These are phyloP conservation scores for Phlegmacium glaucopus DNA, from an alignment of 768 basidiomycete genomes.

Conservation along the genomic window DNA sequence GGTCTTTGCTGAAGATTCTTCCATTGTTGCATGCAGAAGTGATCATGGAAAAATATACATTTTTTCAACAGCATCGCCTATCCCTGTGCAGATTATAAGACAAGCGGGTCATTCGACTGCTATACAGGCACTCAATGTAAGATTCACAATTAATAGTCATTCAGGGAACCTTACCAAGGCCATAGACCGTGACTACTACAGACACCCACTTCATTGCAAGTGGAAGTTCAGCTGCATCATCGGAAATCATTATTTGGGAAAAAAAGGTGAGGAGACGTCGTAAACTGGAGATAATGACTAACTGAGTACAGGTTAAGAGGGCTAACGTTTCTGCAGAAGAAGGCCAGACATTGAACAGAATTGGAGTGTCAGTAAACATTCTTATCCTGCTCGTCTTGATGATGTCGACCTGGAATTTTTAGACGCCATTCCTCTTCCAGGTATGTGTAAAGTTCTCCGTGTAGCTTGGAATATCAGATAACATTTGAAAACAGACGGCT, in stretches of 20 bases:
- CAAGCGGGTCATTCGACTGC: not conserved
- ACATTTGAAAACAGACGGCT: too few relatives aligned
- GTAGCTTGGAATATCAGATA: too few relatives aligned
- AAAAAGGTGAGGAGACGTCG: not conserved
- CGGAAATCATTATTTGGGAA: slow-evolving; percentile 1
- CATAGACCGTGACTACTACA: not conserved
- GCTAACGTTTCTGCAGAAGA: too few relatives aligned
- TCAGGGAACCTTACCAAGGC: not conserved
- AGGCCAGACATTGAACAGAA: too few relatives aligned
- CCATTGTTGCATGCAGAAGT: slow-evolving; percentile 8
- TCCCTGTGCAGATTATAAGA: slow-evolving; percentile 3
- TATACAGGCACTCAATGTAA: slow-evolving; percentile 11
- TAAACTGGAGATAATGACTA: too few relatives aligned
- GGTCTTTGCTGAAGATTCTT: slow-evolving; percentile 3
- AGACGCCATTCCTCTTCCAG: too few relatives aligned
- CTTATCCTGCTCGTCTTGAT: too few relatives aligned
- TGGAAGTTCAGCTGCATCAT: not conserved
- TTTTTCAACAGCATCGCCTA: not conserved
- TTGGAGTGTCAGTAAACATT: too few relatives aligned
- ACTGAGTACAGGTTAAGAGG: too few relatives aligned
- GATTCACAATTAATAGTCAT: not conserved
- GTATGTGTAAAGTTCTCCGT: too few relatives aligned
- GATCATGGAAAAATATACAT: slow-evolving; percentile 10
- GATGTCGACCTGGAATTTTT: too few relatives aligned
- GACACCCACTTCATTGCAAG: slow-evolving; percentile 1